Percentiles rank a stretch among this genome's conserved stretches.
phyloP scores from a whole-genome alignment of 306 rosid genomes.

The Carpinus fangiana region DNA sequence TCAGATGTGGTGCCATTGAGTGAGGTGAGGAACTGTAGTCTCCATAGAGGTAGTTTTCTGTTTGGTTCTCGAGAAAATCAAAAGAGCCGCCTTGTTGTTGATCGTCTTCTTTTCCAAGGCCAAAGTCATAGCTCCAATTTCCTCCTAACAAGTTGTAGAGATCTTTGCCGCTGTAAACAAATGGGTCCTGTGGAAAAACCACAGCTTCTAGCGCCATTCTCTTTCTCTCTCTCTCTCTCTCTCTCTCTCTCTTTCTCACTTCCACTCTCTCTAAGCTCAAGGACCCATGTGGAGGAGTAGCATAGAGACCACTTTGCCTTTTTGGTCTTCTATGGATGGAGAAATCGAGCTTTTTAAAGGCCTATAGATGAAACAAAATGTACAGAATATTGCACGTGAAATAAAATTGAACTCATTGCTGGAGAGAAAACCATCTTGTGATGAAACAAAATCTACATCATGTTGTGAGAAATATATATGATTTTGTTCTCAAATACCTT shows the following conservation, averaged over 20 bases:
- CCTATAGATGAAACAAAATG: conserved; percentile 26
- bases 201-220: conserved; percentile 84
- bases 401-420: conserved; percentile 33
- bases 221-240: too few relatives aligned
- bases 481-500: neutral
- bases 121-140: conserved; percentile 34
- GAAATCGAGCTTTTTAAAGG: conserved; percentile 42
- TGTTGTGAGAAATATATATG: neutral
- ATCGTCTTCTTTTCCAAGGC: conserved; percentile 30
- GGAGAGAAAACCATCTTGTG: conserved; percentile 5
- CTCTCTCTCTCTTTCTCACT: conserved; percentile 21
- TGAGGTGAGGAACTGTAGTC: conserved; percentile 48
- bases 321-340: conserved; percentile 32
- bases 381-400: conserved; percentile 75
- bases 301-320: conserved; percentile 6
- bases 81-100: conserved; percentile 23
- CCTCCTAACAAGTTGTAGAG: conserved; percentile 46
- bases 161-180: conserved; percentile 49
- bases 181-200: conserved; percentile 68
- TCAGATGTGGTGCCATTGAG: conserved; percentile 41
- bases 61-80: conserved; percentile 53
- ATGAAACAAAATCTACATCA: too few relatives aligned
- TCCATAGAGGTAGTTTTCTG: conserved; percentile 36
- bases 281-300: neutral
- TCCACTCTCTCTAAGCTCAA: neutral